A percentile compares a stretch with the other conserved stretches of the same genome.
phyloP scores from a whole-genome alignment of 306 rosid genomes.

The Potentilla sterilis region DNA sequence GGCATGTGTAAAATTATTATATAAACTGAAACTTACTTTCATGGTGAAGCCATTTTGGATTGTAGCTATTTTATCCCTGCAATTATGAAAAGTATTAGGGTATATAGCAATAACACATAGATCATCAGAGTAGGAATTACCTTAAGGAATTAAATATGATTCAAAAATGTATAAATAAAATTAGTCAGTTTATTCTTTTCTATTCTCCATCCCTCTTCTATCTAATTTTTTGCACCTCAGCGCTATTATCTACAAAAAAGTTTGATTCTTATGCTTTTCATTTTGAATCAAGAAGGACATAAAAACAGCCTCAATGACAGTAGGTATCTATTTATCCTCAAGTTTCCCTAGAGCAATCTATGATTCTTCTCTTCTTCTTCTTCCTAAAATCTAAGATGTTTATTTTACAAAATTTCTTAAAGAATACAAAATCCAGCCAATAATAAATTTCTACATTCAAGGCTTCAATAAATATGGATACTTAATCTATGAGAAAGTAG shows the following conservation, averaged over 20 bases:
- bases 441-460: background rate
- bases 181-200: background rate
- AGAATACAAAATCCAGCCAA: background rate
- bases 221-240: background rate
- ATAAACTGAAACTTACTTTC: constrained; percentile 57
- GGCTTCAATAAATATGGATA: background rate
- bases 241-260: background rate
- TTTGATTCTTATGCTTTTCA: background rate
- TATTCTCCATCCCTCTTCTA: background rate
- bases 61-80: constrained; percentile 69
- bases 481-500: no score
- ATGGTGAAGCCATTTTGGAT: constrained; percentile 67
- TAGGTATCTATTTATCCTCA: background rate
- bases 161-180: background rate
- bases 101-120: constrained; percentile 14
- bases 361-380: background rate
- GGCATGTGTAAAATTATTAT: background rate
- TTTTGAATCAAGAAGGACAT: background rate
- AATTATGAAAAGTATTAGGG: constrained; percentile 21
- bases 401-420: background rate
- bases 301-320: background rate
- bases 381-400: background rate
- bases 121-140: background rate
- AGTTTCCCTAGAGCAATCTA: background rate
- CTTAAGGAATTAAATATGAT: background rate